Base-by-base conservation (phyloP, 2,329 filamentous ascomycete genomes). In the Colletotrichum trifolii region DNA sequence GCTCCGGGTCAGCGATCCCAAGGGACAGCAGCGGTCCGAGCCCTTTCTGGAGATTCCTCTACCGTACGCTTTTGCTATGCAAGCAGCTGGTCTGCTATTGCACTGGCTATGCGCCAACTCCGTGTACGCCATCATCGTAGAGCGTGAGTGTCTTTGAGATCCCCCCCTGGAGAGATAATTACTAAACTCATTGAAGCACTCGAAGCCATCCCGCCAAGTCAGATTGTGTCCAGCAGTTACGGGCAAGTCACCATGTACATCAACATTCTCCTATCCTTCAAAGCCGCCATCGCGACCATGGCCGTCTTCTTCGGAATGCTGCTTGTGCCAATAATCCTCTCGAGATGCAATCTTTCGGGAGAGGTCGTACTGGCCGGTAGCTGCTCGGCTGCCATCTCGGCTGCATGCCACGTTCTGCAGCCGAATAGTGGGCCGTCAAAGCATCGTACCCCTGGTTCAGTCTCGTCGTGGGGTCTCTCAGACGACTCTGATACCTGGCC, bases 81-180 rank as follows among this genome's bases (percentile, higher is more conserved):
- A 46, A 3, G 39, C 8, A 4, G 8, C 55, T 7, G 50, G 58
- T 4, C 11, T 40, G 5, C 17, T 61, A 9, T 12, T 42, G 11
- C 58, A 53, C 49, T 61, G 50, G 58, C 17, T 61, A 7, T 54
- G 52, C 13, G 34, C 50, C 8, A 61, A 54, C 25, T 40, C 48
- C 2, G 4, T 61, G 4, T 61, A 61, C n/a, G 42, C 35, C 17
- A 48, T 54, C 6, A n/a, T 15, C 13, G 17, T n/a, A 4, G 55
- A 58, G 34, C 8, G 55, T 58, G 50, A 47, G 53, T 39, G 15
- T 46, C 45, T 17, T 10, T 11, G 10, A 17, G 1, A 17, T 9
- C n/a, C 33, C 45, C 45, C 10, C 10, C 8, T 17, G 7, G 15
- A 10, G 42, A 43, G 13, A 15, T 10, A 3, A 46, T 2, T 17